Percentiles rank a stretch among this genome's conserved stretches.
Conservation (phyloP, 2,329 filamentous ascomycete species). For the Massarina eburnea region DNA sequence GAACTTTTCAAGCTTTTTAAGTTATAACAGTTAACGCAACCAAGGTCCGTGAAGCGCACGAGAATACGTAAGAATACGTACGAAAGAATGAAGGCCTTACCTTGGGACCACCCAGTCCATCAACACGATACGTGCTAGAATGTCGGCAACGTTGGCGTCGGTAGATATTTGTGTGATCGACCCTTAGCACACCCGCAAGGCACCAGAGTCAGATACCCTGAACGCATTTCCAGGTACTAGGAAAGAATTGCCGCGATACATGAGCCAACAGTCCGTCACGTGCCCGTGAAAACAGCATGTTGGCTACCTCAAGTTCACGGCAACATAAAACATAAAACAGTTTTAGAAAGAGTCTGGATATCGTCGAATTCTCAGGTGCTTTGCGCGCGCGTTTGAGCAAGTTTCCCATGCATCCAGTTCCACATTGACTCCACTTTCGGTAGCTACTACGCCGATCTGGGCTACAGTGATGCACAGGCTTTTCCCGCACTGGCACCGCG, state of each 20-base stretch:
- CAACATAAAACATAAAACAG: background rate
- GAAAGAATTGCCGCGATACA: background rate
- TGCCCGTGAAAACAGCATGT: background rate
- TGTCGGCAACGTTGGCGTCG: background rate
- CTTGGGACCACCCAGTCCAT: background rate
- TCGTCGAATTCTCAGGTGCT: background rate
- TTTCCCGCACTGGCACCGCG: background rate
- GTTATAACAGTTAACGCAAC: background rate
- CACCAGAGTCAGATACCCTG: background rate
- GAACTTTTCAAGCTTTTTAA: background rate
- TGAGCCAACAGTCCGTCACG: background rate
- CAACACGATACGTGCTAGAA: background rate
- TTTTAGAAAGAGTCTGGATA: background rate
- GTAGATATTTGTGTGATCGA: background rate
- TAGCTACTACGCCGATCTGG: background rate
- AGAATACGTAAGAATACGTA: background rate
- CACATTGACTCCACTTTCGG: background rate
- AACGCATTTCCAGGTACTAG: background rate
- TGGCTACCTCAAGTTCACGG: no score
- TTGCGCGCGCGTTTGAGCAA: constrained; percentile 6
- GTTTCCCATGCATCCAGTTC: constrained; percentile 2
- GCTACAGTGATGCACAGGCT: background rate
- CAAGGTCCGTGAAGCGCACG: background rate
- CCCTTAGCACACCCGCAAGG: background rate
- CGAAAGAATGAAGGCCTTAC: background rate